Conservation (phyloP, 192 early-diverging fungal species). For the Bifiguratus adelaidae region DNA sequence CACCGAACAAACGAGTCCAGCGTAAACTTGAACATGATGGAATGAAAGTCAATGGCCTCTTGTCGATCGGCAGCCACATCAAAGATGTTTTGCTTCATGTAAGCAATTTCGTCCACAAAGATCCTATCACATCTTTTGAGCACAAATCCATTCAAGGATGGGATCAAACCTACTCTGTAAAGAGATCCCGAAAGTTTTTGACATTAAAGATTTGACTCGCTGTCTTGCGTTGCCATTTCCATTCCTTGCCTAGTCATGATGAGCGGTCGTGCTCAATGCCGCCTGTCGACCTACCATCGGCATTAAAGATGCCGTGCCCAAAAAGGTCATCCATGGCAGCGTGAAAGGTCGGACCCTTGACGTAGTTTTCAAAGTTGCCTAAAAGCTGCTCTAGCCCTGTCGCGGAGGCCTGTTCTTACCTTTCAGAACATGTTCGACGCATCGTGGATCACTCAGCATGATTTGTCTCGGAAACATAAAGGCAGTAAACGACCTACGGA, state of each 20-base stretch:
- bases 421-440: conserved; percentile 22
- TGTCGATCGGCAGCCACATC: conserved; percentile 17
- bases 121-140: too few species aligned
- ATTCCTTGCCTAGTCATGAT: too few species aligned
- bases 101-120: conserved; percentile 16
- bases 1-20: conserved; percentile 37
- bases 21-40: conserved; percentile 34
- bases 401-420: too few species aligned
- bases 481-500: conserved; percentile 12
- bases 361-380: conserved; percentile 27
- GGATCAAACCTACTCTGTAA: conserved; percentile 15
- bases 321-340: conserved; percentile 35
- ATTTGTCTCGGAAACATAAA: conserved; percentile 13
- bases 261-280: too few species aligned
- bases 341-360: conserved; percentile 25
- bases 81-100: conserved; percentile 13
- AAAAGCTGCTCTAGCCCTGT: too few species aligned
- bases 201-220: conserved; percentile 22
- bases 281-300: too few species aligned
- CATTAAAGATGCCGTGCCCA: conserved; percentile 62
- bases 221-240: conserved; percentile 49
- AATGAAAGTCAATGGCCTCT: conserved; percentile 25
- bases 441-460: conserved; percentile 11
- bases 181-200: conserved; percentile 24
- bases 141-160: too few species aligned